Evolutionary conservation across 805 yeast species (phyloP), one percentile per base, ranked within the genome.

Genomic region (Wickerhamiella cacticola): DNA sequence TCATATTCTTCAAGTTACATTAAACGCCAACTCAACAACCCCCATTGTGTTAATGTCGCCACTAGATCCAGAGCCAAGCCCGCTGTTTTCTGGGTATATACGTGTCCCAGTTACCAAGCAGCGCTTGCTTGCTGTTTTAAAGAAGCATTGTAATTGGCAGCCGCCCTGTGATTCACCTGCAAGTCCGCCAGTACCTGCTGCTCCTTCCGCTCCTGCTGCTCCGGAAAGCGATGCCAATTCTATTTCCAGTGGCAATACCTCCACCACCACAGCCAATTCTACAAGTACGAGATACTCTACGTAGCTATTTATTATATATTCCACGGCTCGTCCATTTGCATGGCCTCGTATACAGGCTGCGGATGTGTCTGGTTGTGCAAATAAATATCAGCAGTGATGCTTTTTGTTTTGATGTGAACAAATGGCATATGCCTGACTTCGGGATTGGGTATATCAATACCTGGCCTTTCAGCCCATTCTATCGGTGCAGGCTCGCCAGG

Each of bases 1-100:
- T 5, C 95, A 87, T 66, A 79, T 89, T 26, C 81, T 82, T 5
- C 80, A 82, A 56, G 67, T 88, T 50, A 88, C 96, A 0, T 74
- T 78, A 29, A 82, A 88, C 24, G 71, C 76, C n/a, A 88, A 89
- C 59, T 72, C 82, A 0, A 70, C 71, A 19, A 83, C 96, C 0
- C 89, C 88, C 1, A 73, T 87, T 16, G 70, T 88, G 50, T 94
- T 85, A 50, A 87, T 92, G 10, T 16, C 49, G 9, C 44, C 52
- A 26, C 54, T 55, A 13, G 46, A 50, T 1, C 49, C 48, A 0
- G 68, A 70, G 2, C 44, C 52, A 2, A 53, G 59, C 6, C 57
- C 58, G 1, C 50, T 52, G n/a, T 85, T 86, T 62, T 80, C 78
- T 52, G 79, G 76, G 45, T 79, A 82, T 1, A 63, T 86, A 18